Percentiles rank a stretch among this genome's conserved stretches.
phyloP scores from a whole-genome alignment of 1,139 yeast genomes.

The Sugiyamaella xylanicola region DNA sequence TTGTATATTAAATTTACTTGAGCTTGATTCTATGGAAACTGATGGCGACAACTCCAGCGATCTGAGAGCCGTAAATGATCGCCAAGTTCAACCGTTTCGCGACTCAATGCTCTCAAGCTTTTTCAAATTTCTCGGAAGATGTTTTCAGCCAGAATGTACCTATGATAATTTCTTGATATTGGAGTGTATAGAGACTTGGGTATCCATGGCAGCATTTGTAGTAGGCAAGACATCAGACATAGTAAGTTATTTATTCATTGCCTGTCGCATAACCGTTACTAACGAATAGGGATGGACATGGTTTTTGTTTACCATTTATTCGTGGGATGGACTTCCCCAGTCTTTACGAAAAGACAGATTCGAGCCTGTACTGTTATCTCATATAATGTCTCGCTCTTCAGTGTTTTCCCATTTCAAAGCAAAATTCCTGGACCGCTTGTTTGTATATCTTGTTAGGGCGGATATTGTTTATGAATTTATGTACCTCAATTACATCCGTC shows the following conservation, averaged over 20 bases:
- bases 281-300: slow-evolving; percentile 21
- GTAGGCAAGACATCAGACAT: slow-evolving; percentile 11
- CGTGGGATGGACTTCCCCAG: slow-evolving; percentile 23
- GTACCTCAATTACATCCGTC: slow-evolving; percentile 7
- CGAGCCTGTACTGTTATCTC: slow-evolving; percentile 23
- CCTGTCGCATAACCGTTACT: background rate
- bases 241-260: slow-evolving; percentile 9
- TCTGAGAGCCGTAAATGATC: background rate
- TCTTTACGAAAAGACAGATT: slow-evolving; percentile 10
- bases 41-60: background rate
- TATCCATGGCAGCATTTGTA: slow-evolving; percentile 19
- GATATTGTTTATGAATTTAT: slow-evolving; percentile 17
- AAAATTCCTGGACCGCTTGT: slow-evolving; percentile 8
- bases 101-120: slow-evolving; percentile 6
- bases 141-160: slow-evolving; percentile 11
- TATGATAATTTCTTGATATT: slow-evolving; percentile 7
- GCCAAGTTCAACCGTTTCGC: background rate
- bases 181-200: slow-evolving; percentile 21
- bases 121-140: slow-evolving; percentile 11
- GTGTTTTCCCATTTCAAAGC: slow-evolving; percentile 4
- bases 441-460: slow-evolving; percentile 18
- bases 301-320: slow-evolving; percentile 22
- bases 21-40: slow-evolving; percentile 8
- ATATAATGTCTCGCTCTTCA: slow-evolving; percentile 12
- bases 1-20: slow-evolving; percentile 7